Base-by-base conservation (phyloP, 1,284 basidiomycete species). In the Termitomyces sp. region DNA sequence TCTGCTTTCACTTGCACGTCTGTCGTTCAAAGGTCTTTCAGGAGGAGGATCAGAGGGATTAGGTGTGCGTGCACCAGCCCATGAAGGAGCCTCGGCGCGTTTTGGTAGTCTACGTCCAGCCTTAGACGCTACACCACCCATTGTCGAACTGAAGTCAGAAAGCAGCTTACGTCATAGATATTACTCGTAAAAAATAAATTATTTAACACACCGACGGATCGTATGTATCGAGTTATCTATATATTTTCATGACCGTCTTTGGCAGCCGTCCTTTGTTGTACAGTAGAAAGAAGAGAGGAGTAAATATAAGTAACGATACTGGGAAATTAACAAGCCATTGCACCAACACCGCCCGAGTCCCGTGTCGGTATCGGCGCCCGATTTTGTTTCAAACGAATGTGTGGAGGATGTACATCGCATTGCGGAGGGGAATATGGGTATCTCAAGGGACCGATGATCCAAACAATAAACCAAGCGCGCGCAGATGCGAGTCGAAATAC, bases 51-150 rank as follows among this genome's bases (percentile, higher is more conserved):
- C 61, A 41, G 55, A 56, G 9, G 61, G 57, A 30, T 58, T 56
- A 50, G 75, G 68, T 33, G 72, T 71, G 49, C 77, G 72, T 2
- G 76, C 74, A 33, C 79, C 79, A n/a, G 79, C 72, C 80, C 79
- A 80, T 21, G 75, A 64, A 35, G 82, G 74, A 8, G 69, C 57
- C 57, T 72, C 70, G 46, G 69, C 50, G 46, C 73, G 72, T 57
- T 73, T 83, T 3, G 88, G 84, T n/a, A 89, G 73, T 60, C 72
- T 79, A 33, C 86, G 77, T 3, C 77, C 72, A 46, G 78, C 72
- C 70, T 88, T 93, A 6, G 90, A 92, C 18, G 82, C 66, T 49
- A 78, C 72, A 35, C 75, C 75, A 18, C 90, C 91, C 90, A 93
- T 92, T 6, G 37, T 46, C 19, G 31, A 40, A 33, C 2, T 33